Conservation (phyloP, 306 rosid species). For the Casuarina glauca region DNA sequence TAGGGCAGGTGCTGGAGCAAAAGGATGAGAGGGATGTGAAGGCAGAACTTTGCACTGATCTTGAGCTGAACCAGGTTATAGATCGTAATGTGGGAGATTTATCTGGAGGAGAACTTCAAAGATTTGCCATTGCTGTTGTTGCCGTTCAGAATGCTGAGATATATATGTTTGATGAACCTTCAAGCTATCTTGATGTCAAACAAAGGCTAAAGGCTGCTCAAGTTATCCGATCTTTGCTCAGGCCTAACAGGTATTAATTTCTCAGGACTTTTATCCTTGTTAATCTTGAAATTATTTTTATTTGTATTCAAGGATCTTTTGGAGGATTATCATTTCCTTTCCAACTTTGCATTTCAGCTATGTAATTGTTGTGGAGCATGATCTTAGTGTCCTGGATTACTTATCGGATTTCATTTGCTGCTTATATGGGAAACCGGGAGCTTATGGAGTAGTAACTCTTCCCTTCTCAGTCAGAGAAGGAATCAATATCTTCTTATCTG, state of each 20-base stretch:
- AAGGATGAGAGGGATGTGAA: slow-evolving; percentile 82
- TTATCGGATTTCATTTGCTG: slow-evolving; percentile 98
- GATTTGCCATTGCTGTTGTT: slow-evolving; percentile 97
- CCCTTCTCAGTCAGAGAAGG: slow-evolving; percentile 99
- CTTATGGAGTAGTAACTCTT: slow-evolving; percentile 97
- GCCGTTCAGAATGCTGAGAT: slow-evolving; percentile 96
- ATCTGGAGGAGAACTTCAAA: slow-evolving; percentile 98
- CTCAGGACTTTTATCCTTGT: slow-evolving; percentile 2
- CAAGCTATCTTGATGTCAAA: slow-evolving; percentile 96
- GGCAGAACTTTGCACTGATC: slow-evolving; percentile 70
- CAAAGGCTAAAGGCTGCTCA: slow-evolving; percentile 98
- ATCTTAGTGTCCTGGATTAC: slow-evolving; percentile 97
- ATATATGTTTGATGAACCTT: slow-evolving; percentile 97
- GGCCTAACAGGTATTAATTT: slow-evolving; percentile 74
- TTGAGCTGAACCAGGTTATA: slow-evolving; percentile 89
- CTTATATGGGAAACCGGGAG: slow-evolving; percentile 97
- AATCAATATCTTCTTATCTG: slow-evolving; percentile 95
- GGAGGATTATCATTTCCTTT: slow-evolving; percentile 24
- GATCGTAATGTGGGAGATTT: slow-evolving; percentile 95
- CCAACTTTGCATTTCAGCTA: slow-evolving; percentile 60
- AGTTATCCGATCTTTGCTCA: slow-evolving; percentile 84
- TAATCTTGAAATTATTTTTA: neutral
- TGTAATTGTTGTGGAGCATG: slow-evolving; percentile 99
- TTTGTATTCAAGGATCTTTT: neutral
- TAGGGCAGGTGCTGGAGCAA: slow-evolving; percentile 86